phyloP scores from a whole-genome alignment of 805 yeast species.

The Yarrowia sp. region DNA sequence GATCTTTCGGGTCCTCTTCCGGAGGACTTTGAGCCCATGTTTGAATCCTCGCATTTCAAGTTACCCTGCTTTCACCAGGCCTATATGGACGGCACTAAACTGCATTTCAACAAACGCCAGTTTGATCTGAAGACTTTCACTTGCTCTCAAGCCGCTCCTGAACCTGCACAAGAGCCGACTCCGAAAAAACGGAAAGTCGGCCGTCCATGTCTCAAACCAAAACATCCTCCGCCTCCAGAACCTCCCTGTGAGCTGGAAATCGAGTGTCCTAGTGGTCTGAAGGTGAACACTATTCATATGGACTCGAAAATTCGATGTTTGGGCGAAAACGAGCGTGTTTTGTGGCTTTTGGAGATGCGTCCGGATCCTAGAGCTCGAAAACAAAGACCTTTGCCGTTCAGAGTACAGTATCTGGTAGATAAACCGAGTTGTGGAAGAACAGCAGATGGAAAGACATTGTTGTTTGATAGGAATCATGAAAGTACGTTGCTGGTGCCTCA shows the following conservation, averaged over 20 bases:
- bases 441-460: background rate
- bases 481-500: background rate
- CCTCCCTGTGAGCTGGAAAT: background rate
- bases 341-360: slow-evolving; percentile 8
- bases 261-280: background rate
- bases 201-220: background rate
- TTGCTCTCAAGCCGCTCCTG: too few relatives aligned
- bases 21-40: background rate
- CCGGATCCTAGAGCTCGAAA: background rate
- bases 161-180: background rate
- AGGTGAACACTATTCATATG: background rate
- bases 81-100: background rate
- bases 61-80: background rate
- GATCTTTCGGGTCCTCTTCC: slow-evolving; percentile 3
- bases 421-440: background rate
- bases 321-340: slow-evolving; percentile 10
- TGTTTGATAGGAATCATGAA: background rate
- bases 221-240: background rate
- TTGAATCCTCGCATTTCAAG: background rate
- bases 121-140: background rate
- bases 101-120: background rate
- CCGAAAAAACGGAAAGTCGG: slow-evolving; percentile 1
- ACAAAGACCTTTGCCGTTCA: background rate
- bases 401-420: slow-evolving; percentile 1
- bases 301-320: background rate